Percentiles rank a stretch among this genome's conserved stretches.
phyloP scores from a whole-genome alignment of 495 filamentous ascomycete genomes.

The Pseudotulostoma volvatum region DNA sequence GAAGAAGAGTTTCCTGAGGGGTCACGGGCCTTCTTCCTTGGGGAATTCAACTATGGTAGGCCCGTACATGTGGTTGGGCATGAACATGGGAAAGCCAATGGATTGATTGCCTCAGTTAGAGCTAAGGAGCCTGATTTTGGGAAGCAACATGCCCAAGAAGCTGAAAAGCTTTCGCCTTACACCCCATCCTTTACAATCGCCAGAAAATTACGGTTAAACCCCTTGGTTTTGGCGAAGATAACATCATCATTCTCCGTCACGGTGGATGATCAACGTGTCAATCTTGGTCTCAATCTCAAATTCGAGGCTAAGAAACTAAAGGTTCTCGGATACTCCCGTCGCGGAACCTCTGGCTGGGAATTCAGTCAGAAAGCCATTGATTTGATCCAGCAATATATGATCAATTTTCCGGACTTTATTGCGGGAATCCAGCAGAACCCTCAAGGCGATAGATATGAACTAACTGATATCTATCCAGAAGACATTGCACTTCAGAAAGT shows the following conservation, averaged over 20 bases:
- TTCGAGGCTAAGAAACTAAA: constrained; percentile 92
- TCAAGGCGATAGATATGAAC: constrained; percentile 53
- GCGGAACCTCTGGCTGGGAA: constrained; percentile 76
- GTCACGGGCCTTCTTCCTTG: constrained; percentile 83
- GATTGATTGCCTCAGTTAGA: constrained; percentile 53
- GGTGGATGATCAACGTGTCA: constrained; percentile 60
- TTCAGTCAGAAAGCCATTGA: constrained; percentile 74
- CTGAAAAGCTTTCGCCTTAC: constrained; percentile 56
- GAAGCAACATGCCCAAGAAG: constrained; percentile 45
- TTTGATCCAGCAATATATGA: constrained; percentile 76
- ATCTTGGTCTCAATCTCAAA: constrained; percentile 90
- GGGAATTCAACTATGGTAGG: constrained; percentile 83
- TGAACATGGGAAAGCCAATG: constrained; percentile 51
- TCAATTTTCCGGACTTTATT: constrained; percentile 87
- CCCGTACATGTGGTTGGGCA: constrained; percentile 73
- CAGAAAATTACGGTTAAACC: constrained; percentile 61
- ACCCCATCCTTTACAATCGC: constrained; percentile 76
- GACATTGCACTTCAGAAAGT: constrained; percentile 44
- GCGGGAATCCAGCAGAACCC: constrained; percentile 65
- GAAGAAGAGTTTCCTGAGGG: constrained; percentile 81
- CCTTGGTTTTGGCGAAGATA: constrained; percentile 83
- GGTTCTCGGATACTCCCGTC: constrained; percentile 87
- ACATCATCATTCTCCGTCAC: constrained; percentile 81
- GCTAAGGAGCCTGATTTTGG: constrained; percentile 70
- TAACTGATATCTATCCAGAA: constrained; percentile 74